Percentiles rank a stretch among this genome's conserved stretches.
phyloP scores from a whole-genome alignment of 805 yeast species.

The Ogataea henricii region DNA sequence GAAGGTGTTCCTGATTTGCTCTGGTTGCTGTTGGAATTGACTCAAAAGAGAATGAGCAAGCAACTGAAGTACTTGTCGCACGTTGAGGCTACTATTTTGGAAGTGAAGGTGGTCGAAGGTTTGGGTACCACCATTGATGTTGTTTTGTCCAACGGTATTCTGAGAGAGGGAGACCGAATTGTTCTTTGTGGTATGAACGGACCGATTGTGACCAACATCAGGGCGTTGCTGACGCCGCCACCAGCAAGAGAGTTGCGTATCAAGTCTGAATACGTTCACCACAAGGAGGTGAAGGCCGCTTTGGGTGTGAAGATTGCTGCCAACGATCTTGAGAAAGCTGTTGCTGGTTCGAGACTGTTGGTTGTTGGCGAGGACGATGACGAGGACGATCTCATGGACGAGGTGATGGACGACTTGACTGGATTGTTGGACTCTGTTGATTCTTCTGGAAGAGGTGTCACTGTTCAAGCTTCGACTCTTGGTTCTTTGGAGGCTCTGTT shows the following conservation, averaged over 20 bases:
- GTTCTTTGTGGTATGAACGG: conserved; percentile 98
- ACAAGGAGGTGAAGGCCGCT: conserved; percentile 98
- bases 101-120: conserved; percentile 98
- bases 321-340: conserved; percentile 95
- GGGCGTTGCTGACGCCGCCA: conserved; percentile 97
- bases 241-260: conserved; percentile 95
- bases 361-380: conserved; percentile 97
- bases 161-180: conserved; percentile 92
- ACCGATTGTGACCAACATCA: conserved; percentile 92
- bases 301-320: conserved; percentile 99
- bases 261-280: conserved; percentile 95
- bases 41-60: conserved; percentile 98
- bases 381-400: conserved; percentile 96
- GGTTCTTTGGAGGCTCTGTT: conserved; percentile 97
- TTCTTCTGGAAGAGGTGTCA: conserved; percentile 93
- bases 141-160: conserved; percentile 92
- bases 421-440: conserved; percentile 94
- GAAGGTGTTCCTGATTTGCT: conserved; percentile 99
- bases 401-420: conserved; percentile 97
- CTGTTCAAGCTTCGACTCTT: conserved; percentile 96
- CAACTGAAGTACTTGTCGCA: conserved; percentile 94
- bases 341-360: conserved; percentile 95
- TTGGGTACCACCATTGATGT: conserved; percentile 98
- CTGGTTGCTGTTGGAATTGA: conserved; percentile 91
- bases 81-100: conserved; percentile 94